These are phyloP conservation scores for Chrysanthemum lavandulifolium DNA, from an alignment of 129 eudicot species.

Conservation along the genomic window DNA sequence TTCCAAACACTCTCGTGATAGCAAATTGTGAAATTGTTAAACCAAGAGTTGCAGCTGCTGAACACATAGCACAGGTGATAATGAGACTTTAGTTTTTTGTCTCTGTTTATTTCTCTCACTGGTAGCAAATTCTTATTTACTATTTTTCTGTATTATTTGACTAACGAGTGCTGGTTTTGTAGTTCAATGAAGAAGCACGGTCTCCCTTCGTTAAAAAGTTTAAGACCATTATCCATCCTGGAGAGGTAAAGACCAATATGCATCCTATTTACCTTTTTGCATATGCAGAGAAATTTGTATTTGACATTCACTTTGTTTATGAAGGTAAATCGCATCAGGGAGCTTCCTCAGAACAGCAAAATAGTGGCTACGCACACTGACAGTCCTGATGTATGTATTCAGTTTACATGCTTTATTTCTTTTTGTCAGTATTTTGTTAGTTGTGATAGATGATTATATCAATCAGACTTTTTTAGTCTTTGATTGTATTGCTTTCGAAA, in stretches of 20 bases:
- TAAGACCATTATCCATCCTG: conserved; percentile 96
- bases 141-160: background rate
- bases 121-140: too few relatives aligned
- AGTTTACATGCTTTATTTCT: background rate
- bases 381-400: conserved; percentile 83
- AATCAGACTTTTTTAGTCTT: conserved; percentile 2
- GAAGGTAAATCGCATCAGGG: conserved; percentile 98
- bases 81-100: background rate
- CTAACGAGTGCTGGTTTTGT: conserved; percentile 20
- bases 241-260: conserved; percentile 58
- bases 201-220: conserved; percentile 92
- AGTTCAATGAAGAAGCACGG: conserved; percentile 94
- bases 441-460: background rate
- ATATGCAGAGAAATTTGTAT: background rate
- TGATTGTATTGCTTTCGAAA: background rate
- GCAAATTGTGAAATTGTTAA: conserved; percentile 95
- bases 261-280: background rate
- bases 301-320: conserved; percentile 9
- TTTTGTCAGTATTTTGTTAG: background rate
- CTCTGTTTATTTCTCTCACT: too few relatives aligned
- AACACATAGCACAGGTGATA: conserved; percentile 87
- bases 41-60: conserved; percentile 95
- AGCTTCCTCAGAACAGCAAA: conserved; percentile 89
- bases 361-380: conserved; percentile 98
- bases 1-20: conserved; percentile 89